These are phyloP conservation scores for Viridothelium virens DNA, from an alignment of 495 filamentous ascomycete species.

Conservation along the genomic window DNA sequence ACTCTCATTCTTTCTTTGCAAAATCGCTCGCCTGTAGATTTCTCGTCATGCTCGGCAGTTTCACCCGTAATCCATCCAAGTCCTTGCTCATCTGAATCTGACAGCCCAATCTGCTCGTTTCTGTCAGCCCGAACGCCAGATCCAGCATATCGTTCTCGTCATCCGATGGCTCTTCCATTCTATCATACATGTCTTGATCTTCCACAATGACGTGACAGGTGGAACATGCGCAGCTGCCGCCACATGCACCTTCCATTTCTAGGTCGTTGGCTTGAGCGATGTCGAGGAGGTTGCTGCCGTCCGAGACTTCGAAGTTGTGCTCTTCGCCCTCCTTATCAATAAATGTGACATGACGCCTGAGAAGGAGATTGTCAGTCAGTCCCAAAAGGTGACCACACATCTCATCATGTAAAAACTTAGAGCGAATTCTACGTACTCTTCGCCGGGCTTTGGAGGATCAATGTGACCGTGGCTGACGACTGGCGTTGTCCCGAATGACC, in stretches of 20 bases:
- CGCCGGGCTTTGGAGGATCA: conserved; percentile 77
- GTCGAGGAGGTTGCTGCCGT: conserved; percentile 86
- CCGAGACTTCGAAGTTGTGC: conserved; percentile 67
- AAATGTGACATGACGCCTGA: conserved; percentile 81
- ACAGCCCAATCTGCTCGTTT: conserved; percentile 92
- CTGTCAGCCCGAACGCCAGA: conserved; percentile 87
- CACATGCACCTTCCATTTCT: conserved; percentile 98
- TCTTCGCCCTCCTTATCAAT: conserved; percentile 83
- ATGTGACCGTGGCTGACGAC: conserved; percentile 65
- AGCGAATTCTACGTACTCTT: conserved; percentile 58
- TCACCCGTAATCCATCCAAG: conserved; percentile 76
- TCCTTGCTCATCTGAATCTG: conserved; percentile 88
- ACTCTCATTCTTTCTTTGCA: conserved; percentile 42
- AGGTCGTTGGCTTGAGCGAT: conserved; percentile 92
- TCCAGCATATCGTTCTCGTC: conserved; percentile 99
- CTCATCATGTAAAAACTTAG: neutral
- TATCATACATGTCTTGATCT: conserved; percentile 75
- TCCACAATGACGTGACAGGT: conserved; percentile 95
- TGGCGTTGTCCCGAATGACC: conserved; percentile 60
- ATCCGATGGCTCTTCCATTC: conserved; percentile 79
- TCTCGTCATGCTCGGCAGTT: conserved; percentile 84
- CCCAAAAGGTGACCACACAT: neutral
- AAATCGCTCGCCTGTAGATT: conserved; percentile 97
- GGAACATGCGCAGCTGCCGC: conserved; percentile 91
- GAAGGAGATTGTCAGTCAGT: neutral